Evolutionary conservation across 78 protist species (phyloP).

Genomic region (Fonticula alba): DNA sequence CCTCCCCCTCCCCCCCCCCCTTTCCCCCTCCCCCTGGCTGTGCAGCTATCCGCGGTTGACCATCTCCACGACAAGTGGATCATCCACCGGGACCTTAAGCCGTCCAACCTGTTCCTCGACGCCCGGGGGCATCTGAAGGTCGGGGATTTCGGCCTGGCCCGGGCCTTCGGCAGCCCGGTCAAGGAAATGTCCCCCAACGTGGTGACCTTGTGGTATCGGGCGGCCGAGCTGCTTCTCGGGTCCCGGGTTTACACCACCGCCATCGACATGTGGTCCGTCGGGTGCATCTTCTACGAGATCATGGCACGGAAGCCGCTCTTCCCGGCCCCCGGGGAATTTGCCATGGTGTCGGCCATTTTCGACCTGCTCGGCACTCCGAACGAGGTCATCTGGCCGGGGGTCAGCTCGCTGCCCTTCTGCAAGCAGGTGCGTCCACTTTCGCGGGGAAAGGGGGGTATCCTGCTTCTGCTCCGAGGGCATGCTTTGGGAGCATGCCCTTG

Average conservation of each 20-base stretch:
- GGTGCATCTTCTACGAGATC: constrained; percentile 27
- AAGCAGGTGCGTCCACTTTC: too few species aligned
- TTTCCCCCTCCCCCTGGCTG: too few species aligned
- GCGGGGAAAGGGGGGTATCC: too few species aligned
- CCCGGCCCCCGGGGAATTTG: constrained; percentile 5
- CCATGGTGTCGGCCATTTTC: neutral
- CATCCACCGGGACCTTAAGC: constrained; percentile 15
- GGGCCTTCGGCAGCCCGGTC: constrained; percentile 2
- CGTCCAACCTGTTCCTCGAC: constrained; percentile 11
- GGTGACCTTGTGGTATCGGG: constrained; percentile 66
- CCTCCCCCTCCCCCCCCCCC: too few species aligned
- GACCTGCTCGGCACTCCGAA: constrained; percentile 5
- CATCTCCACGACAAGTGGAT: constrained; percentile 18
- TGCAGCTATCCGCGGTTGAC: constrained; percentile 14
- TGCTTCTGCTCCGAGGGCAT: too few species aligned
- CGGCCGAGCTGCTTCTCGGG: constrained; percentile 60
- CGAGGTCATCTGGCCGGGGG: neutral
- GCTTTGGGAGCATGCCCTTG: too few species aligned
- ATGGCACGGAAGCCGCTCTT: constrained; percentile 7
- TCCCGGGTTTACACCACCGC: constrained; percentile 11
- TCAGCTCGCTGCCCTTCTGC: neutral
- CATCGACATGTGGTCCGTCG: constrained; percentile 39
- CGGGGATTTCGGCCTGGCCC: constrained; percentile 16
- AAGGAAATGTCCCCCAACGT: constrained; percentile 13
- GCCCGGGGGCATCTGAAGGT: constrained; percentile 7